Evolutionary conservation across 2,329 filamentous ascomycete species (phyloP).

Genomic region (Xylaria sp.): DNA sequence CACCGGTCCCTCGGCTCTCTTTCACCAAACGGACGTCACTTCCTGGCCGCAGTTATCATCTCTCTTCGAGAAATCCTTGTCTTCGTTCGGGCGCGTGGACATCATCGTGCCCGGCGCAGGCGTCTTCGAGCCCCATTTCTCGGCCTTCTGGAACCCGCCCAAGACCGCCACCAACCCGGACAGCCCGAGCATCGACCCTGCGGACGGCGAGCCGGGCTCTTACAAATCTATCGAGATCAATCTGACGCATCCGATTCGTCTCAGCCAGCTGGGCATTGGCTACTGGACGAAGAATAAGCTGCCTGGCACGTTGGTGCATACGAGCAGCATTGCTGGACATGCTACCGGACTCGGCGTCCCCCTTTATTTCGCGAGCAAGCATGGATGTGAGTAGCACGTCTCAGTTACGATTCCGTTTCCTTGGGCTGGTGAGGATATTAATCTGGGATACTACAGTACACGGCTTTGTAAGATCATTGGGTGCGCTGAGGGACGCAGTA

Average conservation of each 20-base stretch:
- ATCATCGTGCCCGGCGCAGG: constrained; percentile 27
- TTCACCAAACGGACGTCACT: constrained; percentile 15
- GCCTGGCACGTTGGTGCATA: constrained; percentile 16
- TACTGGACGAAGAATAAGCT: constrained; percentile 19
- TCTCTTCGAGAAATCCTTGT: constrained; percentile 9
- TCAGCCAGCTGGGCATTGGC: constrained; percentile 17
- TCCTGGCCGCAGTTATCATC: constrained; percentile 20
- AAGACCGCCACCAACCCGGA: constrained; percentile 10
- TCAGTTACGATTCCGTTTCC: neutral
- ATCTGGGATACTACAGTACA: neutral
- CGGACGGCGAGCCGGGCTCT: constrained; percentile 15
- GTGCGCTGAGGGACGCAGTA: neutral
- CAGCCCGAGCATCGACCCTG: constrained; percentile 13
- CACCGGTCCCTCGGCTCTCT: neutral
- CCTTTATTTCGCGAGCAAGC: constrained; percentile 5
- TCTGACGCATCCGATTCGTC: constrained; percentile 22
- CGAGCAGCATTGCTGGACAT: constrained; percentile 24
- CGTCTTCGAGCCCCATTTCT: constrained; percentile 23
- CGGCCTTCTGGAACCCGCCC: constrained; percentile 24
- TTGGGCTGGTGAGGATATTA: neutral
- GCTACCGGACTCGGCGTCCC: neutral
- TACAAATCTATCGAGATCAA: constrained; percentile 26
- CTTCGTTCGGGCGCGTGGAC: constrained; percentile 12
- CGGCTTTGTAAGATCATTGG: constrained; percentile 2
- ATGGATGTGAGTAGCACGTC: neutral